A percentile compares a stretch with the other conserved stretches of the same genome.
Evolutionary conservation across 208 protist genomes (phyloP).

Genomic region (Leishmania turanica): DNA sequence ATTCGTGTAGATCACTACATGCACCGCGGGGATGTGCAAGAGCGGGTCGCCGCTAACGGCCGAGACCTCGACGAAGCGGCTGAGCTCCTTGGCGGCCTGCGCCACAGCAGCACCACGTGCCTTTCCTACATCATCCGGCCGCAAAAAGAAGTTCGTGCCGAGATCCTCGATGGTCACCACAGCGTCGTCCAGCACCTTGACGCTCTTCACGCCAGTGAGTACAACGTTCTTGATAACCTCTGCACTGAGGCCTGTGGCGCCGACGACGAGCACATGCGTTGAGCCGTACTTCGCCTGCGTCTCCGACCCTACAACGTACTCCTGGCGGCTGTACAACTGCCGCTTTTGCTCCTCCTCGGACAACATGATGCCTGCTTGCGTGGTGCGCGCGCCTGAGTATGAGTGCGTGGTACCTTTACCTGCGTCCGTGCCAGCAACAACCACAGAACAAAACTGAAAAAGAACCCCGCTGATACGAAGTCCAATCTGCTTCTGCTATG

Average conservation of each 20-base stretch:
- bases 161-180: conserved; percentile 53
- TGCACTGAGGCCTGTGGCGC: conserved; percentile 73
- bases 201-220: conserved; percentile 80
- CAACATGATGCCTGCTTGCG: conserved; percentile 16
- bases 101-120: conserved; percentile 58
- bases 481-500: not conserved
- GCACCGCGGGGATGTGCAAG: conserved; percentile 25
- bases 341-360: conserved; percentile 64
- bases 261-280: conserved; percentile 89
- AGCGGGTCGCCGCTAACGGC: conserved; percentile 35
- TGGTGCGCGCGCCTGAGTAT: not conserved
- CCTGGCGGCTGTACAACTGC: conserved; percentile 93
- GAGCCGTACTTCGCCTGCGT: conserved; percentile 84
- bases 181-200: conserved; percentile 67
- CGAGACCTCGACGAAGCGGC: conserved; percentile 83
- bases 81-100: conserved; percentile 80
- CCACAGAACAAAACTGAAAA: not conserved
- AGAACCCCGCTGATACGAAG: not conserved
- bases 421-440: not conserved
- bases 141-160: conserved; percentile 86
- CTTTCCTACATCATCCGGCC: conserved; percentile 58
- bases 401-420: not conserved
- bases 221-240: conserved; percentile 93
- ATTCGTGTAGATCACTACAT: conserved; percentile 88
- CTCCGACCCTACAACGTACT: conserved; percentile 92